These are phyloP conservation scores for Chloranthus sessilifolius DNA, from an alignment of 164 flowering plant genomes.

Conservation along the genomic window DNA sequence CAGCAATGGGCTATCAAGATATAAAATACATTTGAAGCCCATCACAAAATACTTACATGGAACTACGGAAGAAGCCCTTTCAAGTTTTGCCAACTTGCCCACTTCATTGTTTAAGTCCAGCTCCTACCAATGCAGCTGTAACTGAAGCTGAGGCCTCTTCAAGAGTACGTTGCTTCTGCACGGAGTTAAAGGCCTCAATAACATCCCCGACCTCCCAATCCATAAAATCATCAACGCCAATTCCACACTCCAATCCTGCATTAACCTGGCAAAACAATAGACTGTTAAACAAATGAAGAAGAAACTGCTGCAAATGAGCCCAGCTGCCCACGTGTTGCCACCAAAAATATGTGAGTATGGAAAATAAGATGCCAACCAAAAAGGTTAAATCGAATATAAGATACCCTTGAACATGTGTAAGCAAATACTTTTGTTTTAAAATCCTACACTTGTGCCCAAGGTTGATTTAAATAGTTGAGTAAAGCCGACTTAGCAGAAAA, in stretches of 20 bases:
- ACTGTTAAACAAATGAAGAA: conserved; percentile 11
- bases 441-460: no score
- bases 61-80: neutral
- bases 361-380: no score
- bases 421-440: no score
- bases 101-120: conserved; percentile 28
- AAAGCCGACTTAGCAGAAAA: no score
- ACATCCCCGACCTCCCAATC: conserved; percentile 75
- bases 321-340: no score
- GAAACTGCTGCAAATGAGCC: no score
- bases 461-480: no score
- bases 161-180: conserved; percentile 75
- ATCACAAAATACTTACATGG: conserved; percentile 1
- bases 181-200: conserved; percentile 61
- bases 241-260: conserved; percentile 86
- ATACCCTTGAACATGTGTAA: no score
- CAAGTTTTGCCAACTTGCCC: neutral
- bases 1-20: neutral
- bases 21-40: conserved; percentile 2
- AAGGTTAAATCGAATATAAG: no score
- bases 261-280: conserved; percentile 49
- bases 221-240: conserved; percentile 58
- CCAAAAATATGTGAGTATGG: no score
- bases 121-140: conserved; percentile 64
- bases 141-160: conserved; percentile 93